Evolutionary conservation across 2,329 filamentous ascomycete genomes (phyloP).

Genomic region (Talaromyces sp.): DNA sequence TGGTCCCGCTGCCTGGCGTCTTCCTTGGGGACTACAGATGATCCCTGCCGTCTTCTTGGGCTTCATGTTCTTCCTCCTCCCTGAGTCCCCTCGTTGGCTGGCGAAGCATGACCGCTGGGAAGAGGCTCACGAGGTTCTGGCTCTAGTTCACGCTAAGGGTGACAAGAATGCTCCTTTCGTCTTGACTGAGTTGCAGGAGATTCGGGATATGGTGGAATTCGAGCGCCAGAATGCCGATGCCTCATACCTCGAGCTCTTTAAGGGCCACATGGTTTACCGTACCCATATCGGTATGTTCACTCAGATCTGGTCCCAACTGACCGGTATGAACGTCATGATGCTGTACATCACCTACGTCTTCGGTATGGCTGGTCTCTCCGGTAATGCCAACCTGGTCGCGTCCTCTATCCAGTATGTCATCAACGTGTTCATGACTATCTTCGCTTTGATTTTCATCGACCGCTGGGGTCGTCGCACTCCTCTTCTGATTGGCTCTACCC

Average conservation of each 20-base stretch:
- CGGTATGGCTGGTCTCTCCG: conserved; percentile 68
- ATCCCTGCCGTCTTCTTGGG: conserved; percentile 63
- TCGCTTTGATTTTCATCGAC: conserved; percentile 74
- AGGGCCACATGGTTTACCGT: conserved; percentile 72
- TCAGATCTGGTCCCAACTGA: conserved; percentile 76
- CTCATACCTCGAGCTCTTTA: conserved; percentile 71
- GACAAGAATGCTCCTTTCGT: conserved; percentile 68
- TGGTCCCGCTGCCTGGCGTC: conserved; percentile 58
- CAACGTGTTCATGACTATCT: conserved; percentile 78
- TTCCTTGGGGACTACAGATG: conserved; percentile 68
- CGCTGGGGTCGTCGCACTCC: conserved; percentile 72
- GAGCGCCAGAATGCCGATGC: conserved; percentile 71
- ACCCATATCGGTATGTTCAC: conserved; percentile 72
- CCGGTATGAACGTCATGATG: conserved; percentile 78
- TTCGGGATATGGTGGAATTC: conserved; percentile 72
- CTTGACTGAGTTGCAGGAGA: conserved; percentile 68
- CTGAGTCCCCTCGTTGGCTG: conserved; percentile 66
- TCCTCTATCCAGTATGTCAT: conserved; percentile 76
- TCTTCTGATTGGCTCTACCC: conserved; percentile 61
- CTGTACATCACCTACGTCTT: conserved; percentile 70
- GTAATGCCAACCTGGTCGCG: conserved; percentile 62
- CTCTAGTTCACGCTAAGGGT: conserved; percentile 65
- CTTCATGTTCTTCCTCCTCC: conserved; percentile 55
- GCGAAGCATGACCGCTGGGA: conserved; percentile 64
- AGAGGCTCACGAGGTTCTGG: conserved; percentile 54